Percentiles rank a stretch among this genome's conserved stretches.
phyloP scores from a whole-genome alignment of 345 rosid genomes.

The Laguncularia racemosa region DNA sequence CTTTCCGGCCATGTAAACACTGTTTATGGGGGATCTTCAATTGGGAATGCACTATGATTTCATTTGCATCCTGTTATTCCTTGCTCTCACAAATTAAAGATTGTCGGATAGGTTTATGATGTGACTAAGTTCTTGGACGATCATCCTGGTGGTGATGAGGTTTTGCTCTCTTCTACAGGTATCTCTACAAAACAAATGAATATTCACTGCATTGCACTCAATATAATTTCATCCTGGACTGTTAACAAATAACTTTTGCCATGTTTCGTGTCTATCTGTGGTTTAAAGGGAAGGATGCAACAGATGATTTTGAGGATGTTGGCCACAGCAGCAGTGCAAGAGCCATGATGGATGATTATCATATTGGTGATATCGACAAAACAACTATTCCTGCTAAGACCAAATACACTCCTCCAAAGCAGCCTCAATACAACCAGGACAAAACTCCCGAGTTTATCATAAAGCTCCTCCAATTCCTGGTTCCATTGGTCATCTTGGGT shows the following conservation, averaged over 20 bases:
- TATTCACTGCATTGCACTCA: background rate
- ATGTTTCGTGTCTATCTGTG: background rate
- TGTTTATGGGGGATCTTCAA: too few species aligned
- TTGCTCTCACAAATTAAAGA: background rate
- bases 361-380: conserved; percentile 61
- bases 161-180: conserved; percentile 63
- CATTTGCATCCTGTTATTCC: too few species aligned
- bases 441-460: conserved; percentile 61
- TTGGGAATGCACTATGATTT: too few species aligned
- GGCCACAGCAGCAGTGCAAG: conserved; percentile 81
- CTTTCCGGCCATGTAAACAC: too few species aligned
- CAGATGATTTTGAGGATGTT: conserved; percentile 90
- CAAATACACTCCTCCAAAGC: conserved; percentile 55
- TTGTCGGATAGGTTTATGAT: conserved; percentile 42
- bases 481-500: conserved; percentile 84
- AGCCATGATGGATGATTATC: conserved; percentile 81
- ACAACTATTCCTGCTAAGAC: conserved; percentile 51
- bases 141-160: conserved; percentile 84
- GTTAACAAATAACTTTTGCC: background rate
- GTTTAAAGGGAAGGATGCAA: conserved; percentile 77
- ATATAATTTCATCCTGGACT: background rate
- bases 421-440: conserved; percentile 67
- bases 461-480: conserved; percentile 82
- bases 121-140: conserved; percentile 78
- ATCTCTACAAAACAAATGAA: conserved; percentile 1